These are phyloP conservation scores for Penicillium samsonianum DNA, from an alignment of 495 filamentous ascomycete genomes.

Conservation along the genomic window DNA sequence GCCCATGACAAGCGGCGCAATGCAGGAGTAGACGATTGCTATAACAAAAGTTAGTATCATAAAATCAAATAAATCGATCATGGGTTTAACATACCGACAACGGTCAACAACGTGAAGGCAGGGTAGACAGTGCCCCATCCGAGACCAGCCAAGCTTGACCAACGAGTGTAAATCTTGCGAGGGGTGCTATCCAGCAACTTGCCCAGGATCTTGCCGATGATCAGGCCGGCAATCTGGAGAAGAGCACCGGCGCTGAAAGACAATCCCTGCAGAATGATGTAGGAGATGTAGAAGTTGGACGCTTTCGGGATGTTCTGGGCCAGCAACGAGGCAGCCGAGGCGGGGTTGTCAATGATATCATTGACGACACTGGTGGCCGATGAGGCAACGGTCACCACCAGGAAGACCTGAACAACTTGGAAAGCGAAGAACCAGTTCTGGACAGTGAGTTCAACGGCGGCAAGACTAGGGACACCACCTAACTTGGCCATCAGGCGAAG, in stretches of 20 bases:
- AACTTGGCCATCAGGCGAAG: conserved; percentile 78
- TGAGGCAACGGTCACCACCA: conserved; percentile 80
- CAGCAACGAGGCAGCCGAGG: conserved; percentile 60
- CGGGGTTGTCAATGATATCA: conserved; percentile 66
- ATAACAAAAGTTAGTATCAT: conserved; percentile 10
- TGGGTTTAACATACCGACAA: conserved; percentile 57
- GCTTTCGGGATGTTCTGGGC: conserved; percentile 74
- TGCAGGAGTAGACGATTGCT: conserved; percentile 85
- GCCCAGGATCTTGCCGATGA: conserved; percentile 77
- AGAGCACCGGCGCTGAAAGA: conserved; percentile 75
- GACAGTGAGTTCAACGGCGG: conserved; percentile 78
- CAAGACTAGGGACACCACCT: conserved; percentile 73
- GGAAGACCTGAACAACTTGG: conserved; percentile 93
- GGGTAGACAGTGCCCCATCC: conserved; percentile 92
- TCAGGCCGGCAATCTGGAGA: conserved; percentile 74
- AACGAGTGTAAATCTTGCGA: conserved; percentile 72
- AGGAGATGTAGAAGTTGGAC: conserved; percentile 94
- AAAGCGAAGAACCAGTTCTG: conserved; percentile 95
- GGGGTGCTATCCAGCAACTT: conserved; percentile 70
- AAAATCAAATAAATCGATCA: neutral
- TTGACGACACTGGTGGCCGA: conserved; percentile 56
- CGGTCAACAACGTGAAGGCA: conserved; percentile 77
- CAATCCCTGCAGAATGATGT: conserved; percentile 91
- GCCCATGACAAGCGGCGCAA: conserved; percentile 85
- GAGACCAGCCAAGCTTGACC: conserved; percentile 61